Percentiles rank a stretch among this genome's conserved stretches.
Conservation (phyloP, 164 flowering plant species). For the Macadamia tetraphylla region DNA sequence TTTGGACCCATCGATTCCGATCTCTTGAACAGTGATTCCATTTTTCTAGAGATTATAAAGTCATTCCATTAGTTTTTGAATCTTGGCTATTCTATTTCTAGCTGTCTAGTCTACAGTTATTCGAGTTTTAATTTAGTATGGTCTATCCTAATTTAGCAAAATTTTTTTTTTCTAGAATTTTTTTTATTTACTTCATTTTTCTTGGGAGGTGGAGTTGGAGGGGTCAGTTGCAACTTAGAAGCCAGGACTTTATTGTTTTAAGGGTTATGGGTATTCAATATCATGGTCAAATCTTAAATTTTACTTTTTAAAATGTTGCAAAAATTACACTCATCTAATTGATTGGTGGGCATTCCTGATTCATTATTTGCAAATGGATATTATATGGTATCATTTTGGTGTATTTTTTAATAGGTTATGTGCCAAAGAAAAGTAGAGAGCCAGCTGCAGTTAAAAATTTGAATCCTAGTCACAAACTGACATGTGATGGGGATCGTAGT, state of each 20-base stretch:
- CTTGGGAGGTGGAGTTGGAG: too few species aligned
- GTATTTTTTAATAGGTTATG: constrained; percentile 32
- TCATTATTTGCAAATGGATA: background rate
- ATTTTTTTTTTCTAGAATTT: too few species aligned
- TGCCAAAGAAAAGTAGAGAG: constrained; percentile 33
- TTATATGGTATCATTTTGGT: background rate
- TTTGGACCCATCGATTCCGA: background rate
- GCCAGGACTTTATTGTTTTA: background rate
- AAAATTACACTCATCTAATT: background rate
- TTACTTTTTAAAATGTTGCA: background rate
- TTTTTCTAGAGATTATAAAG: background rate
- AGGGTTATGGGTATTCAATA: background rate
- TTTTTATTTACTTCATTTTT: too few species aligned
- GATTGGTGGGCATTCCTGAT: background rate
- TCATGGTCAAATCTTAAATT: too few species aligned
- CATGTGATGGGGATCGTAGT: constrained; percentile 29
- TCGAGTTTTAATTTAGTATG: background rate
- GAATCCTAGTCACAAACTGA: constrained; percentile 24
- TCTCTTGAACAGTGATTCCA: background rate
- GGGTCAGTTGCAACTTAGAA: too few species aligned
- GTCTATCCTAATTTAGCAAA: too few species aligned
- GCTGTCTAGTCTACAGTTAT: background rate
- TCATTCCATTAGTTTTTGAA: background rate
- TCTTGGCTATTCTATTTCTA: background rate
- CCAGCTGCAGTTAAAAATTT: constrained; percentile 25